These are phyloP conservation scores for Euphrasia arctica DNA, from an alignment of 305 asterid genomes.

Conservation along the genomic window DNA sequence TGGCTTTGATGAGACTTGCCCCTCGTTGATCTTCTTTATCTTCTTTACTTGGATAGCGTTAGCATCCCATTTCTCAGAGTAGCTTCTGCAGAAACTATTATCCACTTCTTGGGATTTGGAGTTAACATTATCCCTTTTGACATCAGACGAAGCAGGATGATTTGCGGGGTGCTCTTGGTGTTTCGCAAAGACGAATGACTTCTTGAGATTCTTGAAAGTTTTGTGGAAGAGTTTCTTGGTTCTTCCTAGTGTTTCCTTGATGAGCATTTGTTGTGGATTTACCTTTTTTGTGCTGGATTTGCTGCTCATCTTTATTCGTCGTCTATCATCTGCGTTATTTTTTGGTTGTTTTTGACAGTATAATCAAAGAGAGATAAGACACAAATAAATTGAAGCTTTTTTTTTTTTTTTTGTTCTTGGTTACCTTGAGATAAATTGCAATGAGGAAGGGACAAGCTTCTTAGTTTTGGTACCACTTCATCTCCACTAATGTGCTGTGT, in stretches of 20 bases:
- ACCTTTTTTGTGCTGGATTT: constrained; percentile 25
- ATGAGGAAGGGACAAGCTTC: constrained; percentile 28
- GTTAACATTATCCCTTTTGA: constrained; percentile 19
- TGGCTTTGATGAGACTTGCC: constrained; percentile 20
- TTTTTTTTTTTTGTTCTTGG: not conserved
- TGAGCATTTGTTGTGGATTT: constrained; percentile 43
- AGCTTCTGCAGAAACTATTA: constrained; percentile 33
- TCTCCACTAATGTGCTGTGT: constrained; percentile 23
- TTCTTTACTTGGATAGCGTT: constrained; percentile 16
- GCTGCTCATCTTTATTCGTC: constrained; percentile 31
- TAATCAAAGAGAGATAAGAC: constrained; percentile 23
- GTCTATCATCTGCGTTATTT: constrained; percentile 2
- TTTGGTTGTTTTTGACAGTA: constrained; percentile 6
- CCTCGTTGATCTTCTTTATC: constrained; percentile 25
- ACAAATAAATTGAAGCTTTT: not conserved
- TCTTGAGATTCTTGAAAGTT: constrained; percentile 40
- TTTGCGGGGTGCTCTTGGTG: constrained; percentile 39
- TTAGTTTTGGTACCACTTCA: constrained; percentile 21
- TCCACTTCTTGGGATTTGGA: constrained; percentile 38
- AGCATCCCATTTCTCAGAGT: constrained; percentile 36
- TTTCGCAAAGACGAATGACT: constrained; percentile 34
- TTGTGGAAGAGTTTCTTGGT: constrained; percentile 42
- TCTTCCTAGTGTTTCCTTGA: constrained; percentile 40
- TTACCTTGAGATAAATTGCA: constrained; percentile 32
- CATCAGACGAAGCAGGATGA: constrained; percentile 31